phyloP scores from a whole-genome alignment of 2,329 filamentous ascomycete genomes.

The Fulvia fulva region DNA sequence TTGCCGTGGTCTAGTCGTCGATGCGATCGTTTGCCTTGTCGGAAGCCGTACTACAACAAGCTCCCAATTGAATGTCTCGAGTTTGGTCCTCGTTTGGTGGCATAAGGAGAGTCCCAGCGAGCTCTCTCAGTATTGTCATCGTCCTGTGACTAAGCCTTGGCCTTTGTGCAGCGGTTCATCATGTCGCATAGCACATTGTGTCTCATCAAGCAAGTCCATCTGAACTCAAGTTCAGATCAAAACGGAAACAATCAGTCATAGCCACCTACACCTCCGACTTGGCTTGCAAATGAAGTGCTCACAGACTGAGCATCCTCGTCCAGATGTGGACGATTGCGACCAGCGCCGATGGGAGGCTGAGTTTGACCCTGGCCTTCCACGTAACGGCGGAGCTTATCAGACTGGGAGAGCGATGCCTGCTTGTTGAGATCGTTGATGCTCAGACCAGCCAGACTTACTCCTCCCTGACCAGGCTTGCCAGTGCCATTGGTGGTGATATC shows the following conservation, averaged over 20 bases:
- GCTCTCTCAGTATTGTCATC: not conserved
- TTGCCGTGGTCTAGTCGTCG: not conserved
- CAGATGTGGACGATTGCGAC: slow-evolving; percentile 48
- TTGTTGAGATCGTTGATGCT: slow-evolving; percentile 68
- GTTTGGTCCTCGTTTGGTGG: not conserved
- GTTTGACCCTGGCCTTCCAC: slow-evolving; percentile 61
- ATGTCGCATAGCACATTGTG: slow-evolving; percentile 13
- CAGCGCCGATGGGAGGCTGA: slow-evolving; percentile 55
- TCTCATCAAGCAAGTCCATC: slow-evolving; percentile 14
- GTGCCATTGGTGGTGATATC: slow-evolving; percentile 71
- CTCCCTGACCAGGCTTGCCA: slow-evolving; percentile 58
- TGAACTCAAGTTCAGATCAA: slow-evolving; percentile 14
- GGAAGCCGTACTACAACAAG: not conserved
- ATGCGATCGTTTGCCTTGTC: not conserved
- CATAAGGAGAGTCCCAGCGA: not conserved
- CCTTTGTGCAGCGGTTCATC: slow-evolving; percentile 4
- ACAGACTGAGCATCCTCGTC: slow-evolving; percentile 96
- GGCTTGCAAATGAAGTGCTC: slow-evolving; percentile 93
- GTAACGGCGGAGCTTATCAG: slow-evolving; percentile 89
- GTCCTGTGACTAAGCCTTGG: not conserved
- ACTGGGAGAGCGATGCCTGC: slow-evolving; percentile 71
- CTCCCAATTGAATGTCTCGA: not conserved
- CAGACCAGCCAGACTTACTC: slow-evolving; percentile 82
- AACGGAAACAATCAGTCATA: slow-evolving; percentile 27
- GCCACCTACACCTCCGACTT: slow-evolving; percentile 53